A percentile compares a stretch with the other conserved stretches of the same genome.
Conservation (phyloP, 768 basidiomycete species). For the Termitomyces sp. region DNA sequence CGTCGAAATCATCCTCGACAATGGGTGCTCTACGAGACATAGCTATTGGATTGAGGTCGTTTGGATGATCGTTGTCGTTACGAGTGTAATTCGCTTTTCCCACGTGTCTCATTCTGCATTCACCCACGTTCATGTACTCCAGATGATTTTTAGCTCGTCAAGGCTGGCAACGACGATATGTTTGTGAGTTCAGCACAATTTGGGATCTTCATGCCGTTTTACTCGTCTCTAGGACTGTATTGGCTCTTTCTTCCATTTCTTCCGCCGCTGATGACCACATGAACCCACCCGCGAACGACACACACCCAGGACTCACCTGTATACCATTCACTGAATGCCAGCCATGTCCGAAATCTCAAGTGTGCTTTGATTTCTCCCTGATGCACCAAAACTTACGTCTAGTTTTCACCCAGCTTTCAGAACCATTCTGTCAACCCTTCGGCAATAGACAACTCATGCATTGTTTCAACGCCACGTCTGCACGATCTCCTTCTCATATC, state of each 20-base stretch:
- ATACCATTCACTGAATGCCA: constrained; percentile 53
- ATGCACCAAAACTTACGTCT: background rate
- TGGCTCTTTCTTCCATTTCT: constrained; percentile 13
- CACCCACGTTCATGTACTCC: constrained; percentile 27
- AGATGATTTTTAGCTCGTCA: constrained; percentile 27
- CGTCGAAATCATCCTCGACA: constrained; percentile 78
- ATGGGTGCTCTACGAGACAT: constrained; percentile 72
- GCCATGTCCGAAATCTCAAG: constrained; percentile 57
- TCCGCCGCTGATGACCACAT: constrained; percentile 9
- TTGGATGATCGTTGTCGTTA: constrained; percentile 10
- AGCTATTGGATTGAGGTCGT: constrained; percentile 2
- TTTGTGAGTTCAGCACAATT: constrained; percentile 20
- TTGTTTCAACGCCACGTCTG: constrained; percentile 45
- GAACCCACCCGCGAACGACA: constrained; percentile 20
- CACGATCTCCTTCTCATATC: constrained; percentile 15
- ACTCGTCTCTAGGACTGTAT: constrained; percentile 9
- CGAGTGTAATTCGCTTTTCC: constrained; percentile 13
- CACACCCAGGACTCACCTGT: constrained; percentile 32
- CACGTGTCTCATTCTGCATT: constrained; percentile 16
- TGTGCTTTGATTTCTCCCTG: constrained; percentile 23
- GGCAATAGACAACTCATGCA: constrained; percentile 89
- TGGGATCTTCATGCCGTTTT: background rate
- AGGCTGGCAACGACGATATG: constrained; percentile 26
- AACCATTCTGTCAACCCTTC: constrained; percentile 95
- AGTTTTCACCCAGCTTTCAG: constrained; percentile 48